Percentiles rank a stretch among this genome's conserved stretches.
Conservation (phyloP, 495 filamentous ascomycete genomes). For the Penicillium ucsense region DNA sequence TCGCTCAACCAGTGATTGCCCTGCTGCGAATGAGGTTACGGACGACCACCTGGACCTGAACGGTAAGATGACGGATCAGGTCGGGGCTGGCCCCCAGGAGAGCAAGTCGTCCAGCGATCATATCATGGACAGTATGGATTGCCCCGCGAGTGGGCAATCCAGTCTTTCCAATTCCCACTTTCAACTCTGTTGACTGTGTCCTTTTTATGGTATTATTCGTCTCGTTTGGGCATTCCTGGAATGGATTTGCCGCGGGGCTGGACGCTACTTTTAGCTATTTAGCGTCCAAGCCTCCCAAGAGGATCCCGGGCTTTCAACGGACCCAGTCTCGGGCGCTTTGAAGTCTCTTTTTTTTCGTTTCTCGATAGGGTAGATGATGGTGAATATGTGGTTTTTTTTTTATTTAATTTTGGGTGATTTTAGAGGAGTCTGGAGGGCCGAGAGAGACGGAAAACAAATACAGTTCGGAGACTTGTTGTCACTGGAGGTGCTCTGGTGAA, state of each 20-base stretch:
- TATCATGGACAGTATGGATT: neutral
- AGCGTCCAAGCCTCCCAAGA: conserved; percentile 1
- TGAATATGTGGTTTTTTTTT: no score
- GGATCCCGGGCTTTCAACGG: conserved; percentile 11
- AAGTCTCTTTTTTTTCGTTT: neutral
- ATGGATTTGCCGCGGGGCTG: conserved; percentile 17
- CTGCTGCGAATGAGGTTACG: no score
- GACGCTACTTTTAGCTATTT: conserved; percentile 17
- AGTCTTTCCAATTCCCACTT: conserved; percentile 4
- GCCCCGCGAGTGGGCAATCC: conserved; percentile 2
- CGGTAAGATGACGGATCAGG: neutral
- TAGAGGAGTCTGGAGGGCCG: no score
- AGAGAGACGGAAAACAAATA: no score
- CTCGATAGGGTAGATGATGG: no score
- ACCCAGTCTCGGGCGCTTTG: conserved; percentile 13
- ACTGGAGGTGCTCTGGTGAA: no score
- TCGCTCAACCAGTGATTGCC: no score
- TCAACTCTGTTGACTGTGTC: no score
- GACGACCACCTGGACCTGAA: neutral
- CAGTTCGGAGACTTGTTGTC: no score
- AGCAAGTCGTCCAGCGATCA: neutral
- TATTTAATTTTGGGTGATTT: no score
- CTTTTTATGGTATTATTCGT: no score
- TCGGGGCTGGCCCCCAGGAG: neutral
- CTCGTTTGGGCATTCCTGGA: neutral